Base-by-base conservation (phyloP, 192 early-diverging fungal genomes). In the Coemansia sp. region DNA sequence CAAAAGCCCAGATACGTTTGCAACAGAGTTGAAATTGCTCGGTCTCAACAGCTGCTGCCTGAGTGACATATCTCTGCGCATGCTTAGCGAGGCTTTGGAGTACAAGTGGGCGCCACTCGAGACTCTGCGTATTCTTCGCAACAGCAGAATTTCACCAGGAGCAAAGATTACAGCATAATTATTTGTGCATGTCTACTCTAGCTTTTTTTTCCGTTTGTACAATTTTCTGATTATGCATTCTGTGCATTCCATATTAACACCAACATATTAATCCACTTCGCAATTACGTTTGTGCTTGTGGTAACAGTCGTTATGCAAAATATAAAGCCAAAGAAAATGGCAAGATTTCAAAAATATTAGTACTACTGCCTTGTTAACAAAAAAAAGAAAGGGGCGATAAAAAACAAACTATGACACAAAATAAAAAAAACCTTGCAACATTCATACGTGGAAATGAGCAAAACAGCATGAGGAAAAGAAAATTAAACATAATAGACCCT, bases 21-120 rank as follows among this genome's bases (percentile, higher is more conserved):
- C 73, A 42, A 71, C 71, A 7, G 65, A 63, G 63, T 41, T 82
- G 43, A 77, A 43, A 23, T 71, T 60, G 8, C 69, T 82, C 13
- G 74, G 68, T 6, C 65, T 82, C 57, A 77, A 72, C 63, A 82
- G 80, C 63, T 82, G 80, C 63, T 82, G 80, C 40, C 56, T 82
- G 44, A 71, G 74, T 50, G 80, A 82, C 32, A 58, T 68, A 0
- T 82, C 80, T 6, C 64, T 82, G 52, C 80, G 80, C 56, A 42
- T 71, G 61, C 61, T 82, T 23, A 26, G 69, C 15, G 72, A 76
- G 7, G 74, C 75, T 7, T 41, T 82, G 10, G 39, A 48, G 12
- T 74, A 67, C 48, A 63, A 66, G 19, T 82, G 80, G 80, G 80
- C 80, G 8, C 75, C 75, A 4, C 72, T 82, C 8, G 40, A 65